Evolutionary conservation across 371 early-diverging fungal genomes (phyloP).

Genomic region (Amoeboaphelidium occidentale): DNA sequence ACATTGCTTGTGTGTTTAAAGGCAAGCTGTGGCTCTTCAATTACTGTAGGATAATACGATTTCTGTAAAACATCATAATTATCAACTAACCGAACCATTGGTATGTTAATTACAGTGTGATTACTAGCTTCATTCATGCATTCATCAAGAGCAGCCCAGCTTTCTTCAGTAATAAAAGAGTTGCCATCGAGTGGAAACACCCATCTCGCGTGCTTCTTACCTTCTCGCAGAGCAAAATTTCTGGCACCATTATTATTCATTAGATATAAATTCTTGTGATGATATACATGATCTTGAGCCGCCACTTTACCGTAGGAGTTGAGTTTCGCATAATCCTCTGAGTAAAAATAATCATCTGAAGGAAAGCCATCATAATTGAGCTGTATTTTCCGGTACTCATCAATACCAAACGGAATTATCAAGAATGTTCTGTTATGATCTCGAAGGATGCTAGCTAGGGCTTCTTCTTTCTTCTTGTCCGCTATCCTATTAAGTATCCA

Average conservation of each 20-base stretch:
- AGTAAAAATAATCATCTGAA: slow-evolving; percentile 33
- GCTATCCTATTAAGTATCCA: slow-evolving; percentile 41
- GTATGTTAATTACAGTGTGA: slow-evolving; percentile 32
- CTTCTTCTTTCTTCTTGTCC: slow-evolving; percentile 25
- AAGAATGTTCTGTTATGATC: slow-evolving; percentile 28
- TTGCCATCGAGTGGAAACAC: slow-evolving; percentile 45
- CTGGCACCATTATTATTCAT: slow-evolving; percentile 52
- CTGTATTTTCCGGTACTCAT: too few relatives aligned
- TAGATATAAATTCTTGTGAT: slow-evolving; percentile 38
- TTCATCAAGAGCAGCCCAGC: slow-evolving; percentile 27
- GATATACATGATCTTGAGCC: slow-evolving; percentile 35
- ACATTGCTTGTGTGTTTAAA: slow-evolving; percentile 30
- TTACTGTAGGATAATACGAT: slow-evolving; percentile 29
- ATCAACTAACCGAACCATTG: slow-evolving; percentile 35
- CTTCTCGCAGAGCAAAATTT: slow-evolving; percentile 31
- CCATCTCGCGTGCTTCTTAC: slow-evolving; percentile 29
- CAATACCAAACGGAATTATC: slow-evolving; percentile 26
- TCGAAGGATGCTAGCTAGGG: slow-evolving; percentile 27
- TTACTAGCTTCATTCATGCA: slow-evolving; percentile 21
- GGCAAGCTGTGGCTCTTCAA: slow-evolving; percentile 41
- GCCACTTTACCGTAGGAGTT: slow-evolving; percentile 31
- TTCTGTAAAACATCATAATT: slow-evolving; percentile 26
- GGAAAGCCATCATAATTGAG: slow-evolving; percentile 40
- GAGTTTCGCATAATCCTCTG: slow-evolving; percentile 30
- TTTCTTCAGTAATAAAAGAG: slow-evolving; percentile 29